A percentile compares a stretch with the other conserved stretches of the same genome.
These are phyloP conservation scores for Trichoderma aggressivum DNA, from an alignment of 2,329 filamentous ascomycete species.

Conservation along the genomic window DNA sequence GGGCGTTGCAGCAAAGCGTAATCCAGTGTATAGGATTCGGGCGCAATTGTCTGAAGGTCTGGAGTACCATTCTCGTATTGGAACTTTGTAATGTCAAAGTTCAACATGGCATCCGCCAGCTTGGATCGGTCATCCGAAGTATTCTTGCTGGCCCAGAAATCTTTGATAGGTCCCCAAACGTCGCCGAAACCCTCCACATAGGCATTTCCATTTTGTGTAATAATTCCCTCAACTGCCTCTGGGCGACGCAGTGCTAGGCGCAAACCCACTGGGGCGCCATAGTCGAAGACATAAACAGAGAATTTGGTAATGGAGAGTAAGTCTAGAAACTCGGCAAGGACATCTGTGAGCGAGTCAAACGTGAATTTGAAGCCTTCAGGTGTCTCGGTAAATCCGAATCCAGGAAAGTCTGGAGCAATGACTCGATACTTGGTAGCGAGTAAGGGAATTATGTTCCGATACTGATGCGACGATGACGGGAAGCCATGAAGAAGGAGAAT, in stretches of 20 bases:
- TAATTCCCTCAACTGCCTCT: neutral
- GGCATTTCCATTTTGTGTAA: constrained; percentile 10
- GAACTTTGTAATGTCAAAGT: constrained; percentile 10
- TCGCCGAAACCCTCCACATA: constrained; percentile 10
- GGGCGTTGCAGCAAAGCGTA: constrained; percentile 6
- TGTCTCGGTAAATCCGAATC: constrained; percentile 6
- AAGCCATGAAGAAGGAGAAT: constrained; percentile 8
- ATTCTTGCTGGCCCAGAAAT: constrained; percentile 10
- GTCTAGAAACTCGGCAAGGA: neutral
- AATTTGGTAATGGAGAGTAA: neutral
- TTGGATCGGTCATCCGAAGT: constrained; percentile 2
- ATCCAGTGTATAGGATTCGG: constrained; percentile 1
- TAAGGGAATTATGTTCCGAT: constrained; percentile 1
- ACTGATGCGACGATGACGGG: constrained; percentile 10
- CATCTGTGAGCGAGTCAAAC: constrained; percentile 1
- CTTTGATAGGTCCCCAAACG: constrained; percentile 7
- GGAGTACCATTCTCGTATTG: constrained; percentile 12
- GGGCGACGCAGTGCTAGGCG: constrained; percentile 3
- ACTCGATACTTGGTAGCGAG: constrained; percentile 6
- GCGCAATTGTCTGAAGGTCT: neutral
- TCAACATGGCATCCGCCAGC: constrained; percentile 3
- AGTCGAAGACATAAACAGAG: constrained; percentile 4
- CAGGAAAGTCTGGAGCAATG: constrained; percentile 8
- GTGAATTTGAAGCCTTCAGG: constrained; percentile 8
- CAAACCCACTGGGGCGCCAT: constrained; percentile 3